Evolutionary conservation across 371 early-diverging fungal genomes (phyloP).

Genomic region (Fennellomyces sp.): DNA sequence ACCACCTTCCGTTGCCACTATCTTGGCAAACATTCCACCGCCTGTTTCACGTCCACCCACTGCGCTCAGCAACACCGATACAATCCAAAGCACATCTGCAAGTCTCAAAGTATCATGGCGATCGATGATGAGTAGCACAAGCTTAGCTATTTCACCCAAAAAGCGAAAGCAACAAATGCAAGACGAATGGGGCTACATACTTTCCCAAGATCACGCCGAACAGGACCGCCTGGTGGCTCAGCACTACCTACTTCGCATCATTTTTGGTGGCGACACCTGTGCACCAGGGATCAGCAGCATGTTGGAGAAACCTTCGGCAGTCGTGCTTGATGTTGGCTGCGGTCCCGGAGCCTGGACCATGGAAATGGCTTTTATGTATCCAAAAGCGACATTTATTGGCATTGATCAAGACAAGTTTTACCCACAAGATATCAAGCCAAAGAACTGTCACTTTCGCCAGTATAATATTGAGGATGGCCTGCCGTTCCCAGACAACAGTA

Average conservation of each 20-base stretch:
- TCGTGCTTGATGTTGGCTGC: slow-evolving; percentile 42
- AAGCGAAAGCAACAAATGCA: neutral
- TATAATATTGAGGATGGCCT: slow-evolving; percentile 14
- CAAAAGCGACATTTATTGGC: slow-evolving; percentile 41
- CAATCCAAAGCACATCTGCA: neutral
- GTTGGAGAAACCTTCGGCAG: neutral
- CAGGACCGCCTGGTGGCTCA: slow-evolving; percentile 44
- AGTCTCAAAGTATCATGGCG: slow-evolving; percentile 1
- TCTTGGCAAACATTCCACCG: neutral
- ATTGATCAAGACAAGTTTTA: slow-evolving; percentile 26
- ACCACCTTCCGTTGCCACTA: slow-evolving; percentile 11
- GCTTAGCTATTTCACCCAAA: neutral
- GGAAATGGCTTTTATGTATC: slow-evolving; percentile 45
- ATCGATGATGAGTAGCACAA: neutral
- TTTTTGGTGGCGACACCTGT: slow-evolving; percentile 27
- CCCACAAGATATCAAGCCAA: slow-evolving; percentile 43
- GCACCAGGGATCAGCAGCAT: slow-evolving; percentile 9
- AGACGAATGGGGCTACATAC: slow-evolving; percentile 7
- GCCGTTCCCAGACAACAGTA: slow-evolving; percentile 39
- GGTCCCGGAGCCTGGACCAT: slow-evolving; percentile 45
- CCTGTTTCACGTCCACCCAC: neutral
- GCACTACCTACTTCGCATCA: slow-evolving; percentile 37
- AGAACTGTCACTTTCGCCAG: slow-evolving; percentile 37
- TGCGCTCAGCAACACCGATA: neutral
- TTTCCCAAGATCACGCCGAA: slow-evolving; percentile 12